Evolutionary conservation across 257 asterid species (phyloP), one percentile per base, ranked within the genome.

Genomic region (Perilla frutescens): DNA sequence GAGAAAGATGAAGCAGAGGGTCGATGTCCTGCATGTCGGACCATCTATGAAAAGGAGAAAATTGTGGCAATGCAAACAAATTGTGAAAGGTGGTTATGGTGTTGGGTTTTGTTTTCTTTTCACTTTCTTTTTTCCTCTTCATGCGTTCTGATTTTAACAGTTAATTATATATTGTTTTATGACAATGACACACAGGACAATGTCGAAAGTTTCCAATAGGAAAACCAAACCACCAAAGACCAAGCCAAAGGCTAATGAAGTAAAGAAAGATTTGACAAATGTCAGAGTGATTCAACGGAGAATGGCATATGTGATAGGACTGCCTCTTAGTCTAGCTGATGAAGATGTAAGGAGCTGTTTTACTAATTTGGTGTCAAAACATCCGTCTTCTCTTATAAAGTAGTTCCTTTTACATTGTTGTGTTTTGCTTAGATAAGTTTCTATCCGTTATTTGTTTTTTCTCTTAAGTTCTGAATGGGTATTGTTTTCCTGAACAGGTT

Each of bases 231-330:
- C 92, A 62, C 86, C 90, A 67, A 93, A 93, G 86, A 82, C 89
- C 73, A 91, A 88, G 87, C 87, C 91, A 56, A 93, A 88, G 85
- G 74, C 84, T 73, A 83, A 12, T 82, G 98, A 93, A 87, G 90
- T 87, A 59, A 86, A 81, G 83, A 91, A 82, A 87, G 98, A 91
- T 77, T 87, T 91, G 79, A 82, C 96, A 53, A 91, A 85, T 80
- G 84, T 89, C 71, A 90, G 97, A 79, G 98, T 93, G 85, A 93
- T 93, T 79, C 98, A 91, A 80, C 87, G 96, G 74, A 93, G 80
- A 83, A 93, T 93, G 96, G 96, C 96, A 6, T 91, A 93, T 79
- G 96, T 93, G 70, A 88, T 89, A 63, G 98, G 98, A 72, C 85
- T 93, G 63, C 98, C 98, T 59, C 96, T 89, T 72, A 84, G 84